Base-by-base conservation (phyloP, 2,329 filamentous ascomycete species). In the Dichotomopilus funicola region DNA sequence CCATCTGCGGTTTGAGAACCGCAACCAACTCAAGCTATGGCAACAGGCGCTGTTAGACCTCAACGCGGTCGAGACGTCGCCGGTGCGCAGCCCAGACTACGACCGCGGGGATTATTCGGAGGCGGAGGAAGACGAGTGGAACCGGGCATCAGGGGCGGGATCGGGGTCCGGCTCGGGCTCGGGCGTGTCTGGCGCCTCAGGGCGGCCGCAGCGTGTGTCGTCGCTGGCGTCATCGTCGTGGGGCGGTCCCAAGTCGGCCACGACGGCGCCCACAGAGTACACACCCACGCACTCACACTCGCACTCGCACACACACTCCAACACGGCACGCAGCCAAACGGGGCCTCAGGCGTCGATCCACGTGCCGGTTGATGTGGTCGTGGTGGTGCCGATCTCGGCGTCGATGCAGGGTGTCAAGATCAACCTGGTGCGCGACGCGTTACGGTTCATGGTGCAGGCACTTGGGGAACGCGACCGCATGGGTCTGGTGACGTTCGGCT, bases 331-430 rank as follows among this genome's bases (percentile, higher is more conserved):
- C 65, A 79, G 69, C 66, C 74, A 73, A 51, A 65, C 66, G 54
- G 73, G 72, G 59, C 73, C 19, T 3, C 19, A 27, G 19, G 19
- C 75, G 19, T 81, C 86, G 5, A 70, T 92, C 48, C 94, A 99
- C 68, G 89, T 97, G 12, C 92, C 94, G 1, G 83, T 97, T 53
- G 94, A 99, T 67, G 85, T 99, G 35, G 92, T 99, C 0, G 90
- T 97, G 0, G 94, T 99, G 27, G 91, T 99, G 37, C 94, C 94
- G 0, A 91, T 99, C 5, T 97, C 94, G 0, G 95, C 92, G 1
- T 97, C 94, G 0, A 99, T 97, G 92, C 94, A 97, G 71, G 94
- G 94, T n/a, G 82, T 99, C 58, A 99, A 99, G 75, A 96, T 97
- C 67, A 95, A 92, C 59, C 78, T 99, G 1, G 83, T 99, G 11